Conservation (phyloP, 768 basidiomycete genomes). For the Termitomyces sp. region DNA sequence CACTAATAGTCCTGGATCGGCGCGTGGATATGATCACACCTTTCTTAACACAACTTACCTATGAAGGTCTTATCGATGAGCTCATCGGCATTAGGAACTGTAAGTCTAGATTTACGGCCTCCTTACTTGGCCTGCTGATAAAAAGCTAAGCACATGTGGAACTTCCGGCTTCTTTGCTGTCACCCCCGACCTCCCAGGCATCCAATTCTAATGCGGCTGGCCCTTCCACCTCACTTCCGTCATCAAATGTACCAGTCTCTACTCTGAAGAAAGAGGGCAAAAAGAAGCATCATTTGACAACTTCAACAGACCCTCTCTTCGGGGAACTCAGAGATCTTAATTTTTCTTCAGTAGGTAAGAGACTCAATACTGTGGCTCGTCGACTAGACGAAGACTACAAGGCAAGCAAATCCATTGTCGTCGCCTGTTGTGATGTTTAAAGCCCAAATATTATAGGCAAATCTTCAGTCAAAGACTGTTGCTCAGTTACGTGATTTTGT, state of each 20-base stretch:
- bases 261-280: slow-evolving; percentile 73
- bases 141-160: slow-evolving; percentile 65
- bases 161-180: slow-evolving; percentile 67
- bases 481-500: slow-evolving; percentile 93
- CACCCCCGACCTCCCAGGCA: slow-evolving; percentile 47
- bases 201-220: slow-evolving; percentile 36
- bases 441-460: slow-evolving; percentile 44
- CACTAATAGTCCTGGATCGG: slow-evolving; percentile 85
- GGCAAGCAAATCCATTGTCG: slow-evolving; percentile 30
- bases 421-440: not conserved
- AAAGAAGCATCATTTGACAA: slow-evolving; percentile 85
- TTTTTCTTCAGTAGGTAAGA: slow-evolving; percentile 84
- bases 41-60: slow-evolving; percentile 91
- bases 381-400: slow-evolving; percentile 93
- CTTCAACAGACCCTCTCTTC: slow-evolving; percentile 75
- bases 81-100: slow-evolving; percentile 87
- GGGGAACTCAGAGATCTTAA: slow-evolving; percentile 86
- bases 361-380: slow-evolving; percentile 76
- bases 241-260: slow-evolving; percentile 39
- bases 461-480: slow-evolving; percentile 86
- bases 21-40: slow-evolving; percentile 95
- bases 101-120: slow-evolving; percentile 31
- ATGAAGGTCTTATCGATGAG: slow-evolving; percentile 95
- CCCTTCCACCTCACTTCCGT: slow-evolving; percentile 32
- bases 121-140: slow-evolving; percentile 1